Conservation (phyloP, 2,329 filamentous ascomycete genomes). For the Fusarium secorum region DNA sequence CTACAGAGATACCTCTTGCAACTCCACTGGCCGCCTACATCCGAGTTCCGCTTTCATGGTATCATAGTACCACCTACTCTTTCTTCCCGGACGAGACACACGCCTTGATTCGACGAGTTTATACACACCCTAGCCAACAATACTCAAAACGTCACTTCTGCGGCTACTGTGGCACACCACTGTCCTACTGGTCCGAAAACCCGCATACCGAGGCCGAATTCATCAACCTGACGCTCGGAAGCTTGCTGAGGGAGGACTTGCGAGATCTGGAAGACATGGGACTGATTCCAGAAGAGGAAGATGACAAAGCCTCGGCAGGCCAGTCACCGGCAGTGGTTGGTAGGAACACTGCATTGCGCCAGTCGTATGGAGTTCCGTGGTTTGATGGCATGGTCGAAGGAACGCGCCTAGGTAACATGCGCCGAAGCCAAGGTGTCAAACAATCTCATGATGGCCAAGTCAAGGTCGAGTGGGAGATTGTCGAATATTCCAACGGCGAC, state of each 20-base stretch:
- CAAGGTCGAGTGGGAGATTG: conserved; percentile 82
- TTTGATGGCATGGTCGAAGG: conserved; percentile 84
- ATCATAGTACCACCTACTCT: conserved; percentile 76
- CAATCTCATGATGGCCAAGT: conserved; percentile 68
- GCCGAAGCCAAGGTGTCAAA: conserved; percentile 64
- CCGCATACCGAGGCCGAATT: conserved; percentile 75
- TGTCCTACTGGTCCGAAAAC: conserved; percentile 83
- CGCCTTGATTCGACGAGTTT: conserved; percentile 70
- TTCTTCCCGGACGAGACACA: conserved; percentile 81
- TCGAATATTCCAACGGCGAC: conserved; percentile 69
- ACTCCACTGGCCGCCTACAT: conserved; percentile 82
- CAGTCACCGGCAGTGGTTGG: conserved; percentile 18
- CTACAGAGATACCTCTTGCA: conserved; percentile 69
- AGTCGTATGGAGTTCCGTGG: conserved; percentile 82
- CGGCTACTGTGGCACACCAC: conserved; percentile 87
- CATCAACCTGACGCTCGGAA: conserved; percentile 84
- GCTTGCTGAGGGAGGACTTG: conserved; percentile 74
- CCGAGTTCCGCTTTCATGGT: conserved; percentile 82
- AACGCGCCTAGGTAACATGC: conserved; percentile 74
- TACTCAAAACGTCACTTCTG: conserved; percentile 81
- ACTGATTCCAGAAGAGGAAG: conserved; percentile 64
- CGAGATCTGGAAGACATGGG: conserved; percentile 76
- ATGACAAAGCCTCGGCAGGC: conserved; percentile 34
- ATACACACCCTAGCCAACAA: conserved; percentile 66
- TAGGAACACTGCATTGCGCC: conserved; percentile 48